Evolutionary conservation across 2,329 filamentous ascomycete species (phyloP).

Genomic region (Diaporthe ampelina): DNA sequence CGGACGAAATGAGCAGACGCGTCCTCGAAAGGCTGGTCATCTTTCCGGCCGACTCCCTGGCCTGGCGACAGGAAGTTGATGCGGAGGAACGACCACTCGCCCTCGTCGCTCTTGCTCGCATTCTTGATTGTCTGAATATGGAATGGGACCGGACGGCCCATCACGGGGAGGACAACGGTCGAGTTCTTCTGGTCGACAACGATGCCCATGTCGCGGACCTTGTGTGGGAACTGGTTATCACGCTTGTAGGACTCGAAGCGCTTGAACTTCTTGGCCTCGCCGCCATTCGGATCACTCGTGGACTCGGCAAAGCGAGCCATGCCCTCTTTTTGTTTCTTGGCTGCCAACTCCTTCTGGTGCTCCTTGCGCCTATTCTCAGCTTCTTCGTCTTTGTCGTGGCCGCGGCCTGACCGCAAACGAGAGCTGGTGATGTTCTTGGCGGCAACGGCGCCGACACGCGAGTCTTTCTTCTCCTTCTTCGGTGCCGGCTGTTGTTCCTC

Average conservation of each 20-base stretch:
- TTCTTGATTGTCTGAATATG: conserved; percentile 99
- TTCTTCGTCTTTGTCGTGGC: conserved; percentile 86
- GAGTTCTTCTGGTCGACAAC: conserved; percentile 91
- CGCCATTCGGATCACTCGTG: conserved; percentile 86
- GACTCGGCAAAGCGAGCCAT: conserved; percentile 88
- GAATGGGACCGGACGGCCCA: conserved; percentile 97
- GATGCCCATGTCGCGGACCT: conserved; percentile 88
- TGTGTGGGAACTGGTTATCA: conserved; percentile 90
- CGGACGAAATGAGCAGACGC: conserved; percentile 95
- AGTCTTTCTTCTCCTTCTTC: conserved; percentile 92
- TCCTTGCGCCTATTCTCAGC: conserved; percentile 88
- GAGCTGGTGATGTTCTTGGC: conserved; percentile 97
- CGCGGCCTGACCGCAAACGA: conserved; percentile 89
- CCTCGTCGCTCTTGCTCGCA: conserved; percentile 96
- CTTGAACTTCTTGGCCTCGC: conserved; percentile 98
- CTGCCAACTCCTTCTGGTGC: conserved; percentile 90
- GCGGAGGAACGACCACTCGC: conserved; percentile 91
- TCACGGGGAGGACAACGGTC: conserved; percentile 93
- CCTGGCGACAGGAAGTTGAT: conserved; percentile 98
- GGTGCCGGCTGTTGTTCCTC: conserved; percentile 87
- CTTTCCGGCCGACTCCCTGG: conserved; percentile 96
- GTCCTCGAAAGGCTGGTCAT: conserved; percentile 98
- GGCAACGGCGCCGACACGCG: conserved; percentile 86
- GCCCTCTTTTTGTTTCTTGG: conserved; percentile 92
- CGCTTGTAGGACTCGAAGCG: conserved; percentile 99